Conservation (phyloP, 2,329 filamentous ascomycete genomes). For the Arthrobotrys iridis region DNA sequence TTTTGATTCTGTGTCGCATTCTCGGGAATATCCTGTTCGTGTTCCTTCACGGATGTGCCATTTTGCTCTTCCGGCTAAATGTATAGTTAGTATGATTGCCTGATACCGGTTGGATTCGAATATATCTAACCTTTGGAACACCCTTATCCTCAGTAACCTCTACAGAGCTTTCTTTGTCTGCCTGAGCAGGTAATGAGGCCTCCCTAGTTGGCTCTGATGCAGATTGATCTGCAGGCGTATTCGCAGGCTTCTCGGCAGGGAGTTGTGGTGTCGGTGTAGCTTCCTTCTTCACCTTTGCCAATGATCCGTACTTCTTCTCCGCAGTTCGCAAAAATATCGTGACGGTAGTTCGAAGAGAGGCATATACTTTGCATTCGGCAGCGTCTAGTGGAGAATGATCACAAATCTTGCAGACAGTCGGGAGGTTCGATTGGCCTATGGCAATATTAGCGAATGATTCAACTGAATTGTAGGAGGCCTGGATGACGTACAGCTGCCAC, state of each 20-base stretch:
- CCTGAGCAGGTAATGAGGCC: slow-evolving; percentile 33
- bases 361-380: slow-evolving; percentile 87
- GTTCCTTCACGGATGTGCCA: background rate
- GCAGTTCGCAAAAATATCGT: slow-evolving; percentile 89
- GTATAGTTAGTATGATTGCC: background rate
- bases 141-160: slow-evolving; percentile 20
- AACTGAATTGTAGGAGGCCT: background rate
- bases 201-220: slow-evolving; percentile 31
- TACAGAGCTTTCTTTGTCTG: background rate
- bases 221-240: background rate
- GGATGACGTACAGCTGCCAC: slow-evolving; percentile 77
- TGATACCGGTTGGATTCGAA: background rate
- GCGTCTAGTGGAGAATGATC: slow-evolving; percentile 87
- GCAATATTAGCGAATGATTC: slow-evolving; percentile 39
- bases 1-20: slow-evolving; percentile 5
- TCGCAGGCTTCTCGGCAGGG: slow-evolving; percentile 27
- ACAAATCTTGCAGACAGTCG: slow-evolving; percentile 88
- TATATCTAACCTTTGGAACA: slow-evolving; percentile 24
- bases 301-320: slow-evolving; percentile 83
- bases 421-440: slow-evolving; percentile 77
- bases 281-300: slow-evolving; percentile 63
- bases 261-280: slow-evolving; percentile 59
- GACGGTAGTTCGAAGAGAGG: slow-evolving; percentile 89
- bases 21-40: slow-evolving; percentile 1
- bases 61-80: slow-evolving; percentile 24